Base-by-base conservation (phyloP, 1,139 yeast genomes). In the Yamadazyma diddensiae region DNA sequence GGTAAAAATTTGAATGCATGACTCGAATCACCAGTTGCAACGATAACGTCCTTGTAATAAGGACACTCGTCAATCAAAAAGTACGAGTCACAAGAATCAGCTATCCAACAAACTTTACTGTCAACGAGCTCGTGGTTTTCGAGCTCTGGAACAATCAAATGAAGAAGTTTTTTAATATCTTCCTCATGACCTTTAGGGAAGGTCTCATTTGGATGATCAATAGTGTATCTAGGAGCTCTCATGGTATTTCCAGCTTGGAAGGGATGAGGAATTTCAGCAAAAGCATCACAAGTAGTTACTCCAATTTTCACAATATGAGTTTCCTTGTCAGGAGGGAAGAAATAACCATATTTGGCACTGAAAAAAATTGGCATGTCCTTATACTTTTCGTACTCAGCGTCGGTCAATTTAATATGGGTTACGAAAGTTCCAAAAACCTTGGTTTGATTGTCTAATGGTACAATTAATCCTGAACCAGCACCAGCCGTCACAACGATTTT, bases 11-110 rank as follows among this genome's bases (percentile, higher is more conserved):
- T 60, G 46, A 59, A 61, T 2, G 62, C 61, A 46, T 68, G 74
- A 13, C 73, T 70, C 9, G 69, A 62, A 2, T 72, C 77, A 25
- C 76, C 76, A 35, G 67, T 56, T 3, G 66, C 70, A 17, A 71
- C 57, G 33, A 63, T 52, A 10, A 70, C 52, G 25, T 59, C 57
- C 21, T 57, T 46, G 21, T 50, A 47, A 5, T 50, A 50, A 3
- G 77, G 76, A 34, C 57, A 62, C 42, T 49, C 55, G 37, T 63
- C 72, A 33, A 61, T 53, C 23, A 70, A 51, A 43, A 61, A 70
- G 36, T 69, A 65, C 24, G 63, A 55, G 37, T 63, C 57, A 24
- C 60, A 54, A 3, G 74, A 63, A 42, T 70, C 74, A 4, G 72
- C 62, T 25, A 65, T 57, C 76, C 75, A 70, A 59, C 49, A 45